Percentiles rank a stretch among this genome's conserved stretches.
phyloP scores from a whole-genome alignment of 495 filamentous ascomycete genomes.

The Neurospora intermedia region DNA sequence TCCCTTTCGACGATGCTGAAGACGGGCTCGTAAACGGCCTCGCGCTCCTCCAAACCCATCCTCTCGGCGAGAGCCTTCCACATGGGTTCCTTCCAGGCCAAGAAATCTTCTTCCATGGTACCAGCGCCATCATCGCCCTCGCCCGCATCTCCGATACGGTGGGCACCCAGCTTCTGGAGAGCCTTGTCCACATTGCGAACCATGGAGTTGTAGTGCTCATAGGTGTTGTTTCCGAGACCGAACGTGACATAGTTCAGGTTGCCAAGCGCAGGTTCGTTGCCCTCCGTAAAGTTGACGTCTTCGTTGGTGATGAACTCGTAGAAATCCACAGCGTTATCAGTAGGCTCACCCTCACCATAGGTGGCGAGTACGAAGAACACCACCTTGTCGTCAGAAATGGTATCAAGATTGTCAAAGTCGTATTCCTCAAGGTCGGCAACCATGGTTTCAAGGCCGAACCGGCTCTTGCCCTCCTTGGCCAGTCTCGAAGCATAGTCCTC shows the following conservation, averaged over 20 bases:
- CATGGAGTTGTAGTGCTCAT: constrained; percentile 99
- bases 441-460: constrained; percentile 97
- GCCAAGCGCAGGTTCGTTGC: constrained; percentile 63
- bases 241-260: constrained; percentile 92
- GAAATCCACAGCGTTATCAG: constrained; percentile 97
- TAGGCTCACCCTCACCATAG: constrained; percentile 97
- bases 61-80: constrained; percentile 73
- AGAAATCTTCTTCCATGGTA: constrained; percentile 99
- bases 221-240: constrained; percentile 96
- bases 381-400: constrained; percentile 79
- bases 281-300: constrained; percentile 69
- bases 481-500: constrained; percentile 98
- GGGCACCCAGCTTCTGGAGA: constrained; percentile 68
- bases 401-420: constrained; percentile 90
- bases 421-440: constrained; percentile 97
- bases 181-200: constrained; percentile 80
- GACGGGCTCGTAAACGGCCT: constrained; percentile 90
- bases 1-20: constrained; percentile 75
- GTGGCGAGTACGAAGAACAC: constrained; percentile 94
- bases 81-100: constrained; percentile 99
- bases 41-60: constrained; percentile 87
- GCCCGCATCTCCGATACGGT: constrained; percentile 75
- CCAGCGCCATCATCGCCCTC: constrained; percentile 97
- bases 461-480: constrained; percentile 92
- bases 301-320: constrained; percentile 90